Evolutionary conservation across 2,329 filamentous ascomycete genomes (phyloP).

Genomic region (Penicillium sclerotigenum): DNA sequence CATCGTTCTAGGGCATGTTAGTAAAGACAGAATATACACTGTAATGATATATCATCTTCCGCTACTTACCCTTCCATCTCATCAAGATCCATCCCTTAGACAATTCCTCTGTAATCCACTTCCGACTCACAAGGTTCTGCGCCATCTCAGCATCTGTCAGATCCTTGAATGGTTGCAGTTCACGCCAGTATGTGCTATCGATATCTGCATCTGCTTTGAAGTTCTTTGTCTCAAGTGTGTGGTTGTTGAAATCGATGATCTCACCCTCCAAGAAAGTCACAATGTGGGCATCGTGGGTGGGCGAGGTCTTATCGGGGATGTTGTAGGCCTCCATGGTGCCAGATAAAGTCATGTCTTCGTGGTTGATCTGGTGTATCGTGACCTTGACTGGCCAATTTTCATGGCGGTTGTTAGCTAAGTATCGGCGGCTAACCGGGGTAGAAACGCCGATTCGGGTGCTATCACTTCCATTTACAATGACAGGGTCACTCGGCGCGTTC

Average conservation of each 20-base stretch:
- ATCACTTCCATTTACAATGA: conserved; percentile 38
- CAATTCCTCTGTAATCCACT: conserved; percentile 43
- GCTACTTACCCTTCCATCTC: conserved; percentile 49
- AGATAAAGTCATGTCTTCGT: conserved; percentile 58
- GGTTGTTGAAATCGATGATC: conserved; percentile 61
- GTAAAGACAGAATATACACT: not conserved
- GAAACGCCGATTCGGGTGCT: conserved; percentile 35
- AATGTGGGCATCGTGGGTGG: conserved; percentile 49
- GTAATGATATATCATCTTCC: not conserved
- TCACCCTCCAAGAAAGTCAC: conserved; percentile 67
- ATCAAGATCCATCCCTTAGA: conserved; percentile 49
- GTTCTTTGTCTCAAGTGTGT: conserved; percentile 48
- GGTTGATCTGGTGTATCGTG: conserved; percentile 61
- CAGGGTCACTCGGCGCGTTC: conserved; percentile 30
- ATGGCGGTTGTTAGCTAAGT: conserved; percentile 41
- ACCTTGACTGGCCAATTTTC: conserved; percentile 68
- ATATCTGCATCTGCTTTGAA: conserved; percentile 47
- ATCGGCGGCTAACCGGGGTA: conserved; percentile 37
- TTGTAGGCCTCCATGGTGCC: conserved; percentile 71
- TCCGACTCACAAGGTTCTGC: conserved; percentile 45
- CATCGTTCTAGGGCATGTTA: conserved; percentile 41
- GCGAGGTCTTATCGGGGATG: conserved; percentile 54
- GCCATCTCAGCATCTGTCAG: conserved; percentile 44
- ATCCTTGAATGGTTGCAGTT: conserved; percentile 48
- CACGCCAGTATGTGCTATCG: conserved; percentile 49